These are phyloP conservation scores for Aspergillus novofumigatus DNA, from an alignment of 2,329 filamentous ascomycete species.

Conservation along the genomic window DNA sequence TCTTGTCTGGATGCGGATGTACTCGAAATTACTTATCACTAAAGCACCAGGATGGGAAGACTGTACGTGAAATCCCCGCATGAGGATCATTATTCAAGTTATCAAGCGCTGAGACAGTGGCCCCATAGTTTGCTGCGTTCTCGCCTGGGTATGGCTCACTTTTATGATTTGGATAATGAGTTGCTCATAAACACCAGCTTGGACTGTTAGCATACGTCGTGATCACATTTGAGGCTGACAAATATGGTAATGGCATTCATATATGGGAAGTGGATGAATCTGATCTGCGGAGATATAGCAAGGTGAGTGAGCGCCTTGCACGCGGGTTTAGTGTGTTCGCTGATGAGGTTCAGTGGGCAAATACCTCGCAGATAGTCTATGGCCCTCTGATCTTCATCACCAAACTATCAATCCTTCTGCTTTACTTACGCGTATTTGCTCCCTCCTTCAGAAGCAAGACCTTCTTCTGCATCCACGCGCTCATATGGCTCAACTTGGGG, in stretches of 20 bases:
- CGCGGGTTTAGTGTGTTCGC: background rate
- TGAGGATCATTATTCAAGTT: background rate
- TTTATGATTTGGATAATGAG: background rate
- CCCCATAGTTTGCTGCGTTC: slow-evolving; percentile 12
- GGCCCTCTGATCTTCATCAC: slow-evolving; percentile 26
- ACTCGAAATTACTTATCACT: slow-evolving; percentile 26
- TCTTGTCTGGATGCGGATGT: slow-evolving; percentile 19
- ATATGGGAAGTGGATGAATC: slow-evolving; percentile 11
- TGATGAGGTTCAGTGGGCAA: slow-evolving; percentile 12
- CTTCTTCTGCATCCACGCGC: slow-evolving; percentile 18
- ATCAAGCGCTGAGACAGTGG: background rate
- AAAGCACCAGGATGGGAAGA: slow-evolving; percentile 18
- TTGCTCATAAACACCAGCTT: slow-evolving; percentile 11
- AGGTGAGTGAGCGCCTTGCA: slow-evolving; percentile 5
- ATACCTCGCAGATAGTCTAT: slow-evolving; percentile 24
- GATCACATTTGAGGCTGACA: slow-evolving; percentile 17
- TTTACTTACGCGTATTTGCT: slow-evolving; percentile 24
- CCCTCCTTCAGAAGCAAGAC: slow-evolving; percentile 15
- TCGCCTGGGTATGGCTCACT: slow-evolving; percentile 17
- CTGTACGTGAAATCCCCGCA: slow-evolving; percentile 11
- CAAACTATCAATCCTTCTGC: slow-evolving; percentile 26
- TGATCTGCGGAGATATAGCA: slow-evolving; percentile 16
- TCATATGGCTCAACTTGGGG: slow-evolving; percentile 21
- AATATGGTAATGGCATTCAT: slow-evolving; percentile 19
- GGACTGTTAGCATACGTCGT: slow-evolving; percentile 20